Conservation (phyloP, 139 green algal genomes). For the Picochlorum costavermella region DNA sequence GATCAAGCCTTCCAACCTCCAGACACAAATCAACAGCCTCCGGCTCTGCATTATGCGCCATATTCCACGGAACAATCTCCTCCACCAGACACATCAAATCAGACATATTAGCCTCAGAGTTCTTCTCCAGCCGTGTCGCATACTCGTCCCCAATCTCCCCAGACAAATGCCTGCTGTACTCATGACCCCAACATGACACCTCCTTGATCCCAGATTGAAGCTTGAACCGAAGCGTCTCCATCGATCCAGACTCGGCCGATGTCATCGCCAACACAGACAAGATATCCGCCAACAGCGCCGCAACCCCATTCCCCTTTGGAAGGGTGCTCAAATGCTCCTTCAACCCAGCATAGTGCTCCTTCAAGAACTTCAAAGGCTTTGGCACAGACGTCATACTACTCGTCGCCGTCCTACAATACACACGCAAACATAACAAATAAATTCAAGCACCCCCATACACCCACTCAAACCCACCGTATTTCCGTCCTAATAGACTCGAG, state of each 20-base stretch:
- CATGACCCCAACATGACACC: conserved; percentile 84
- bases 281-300: conserved; percentile 76
- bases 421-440: not conserved
- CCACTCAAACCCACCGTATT: conserved; percentile 19
- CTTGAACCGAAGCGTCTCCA: conserved; percentile 78
- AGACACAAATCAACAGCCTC: conserved; percentile 97
- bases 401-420: conserved; percentile 51
- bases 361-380: conserved; percentile 98
- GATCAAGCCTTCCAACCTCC: conserved; percentile 84
- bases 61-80: conserved; percentile 94
- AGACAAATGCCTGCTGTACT: conserved; percentile 92
- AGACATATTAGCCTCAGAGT: conserved; percentile 6
- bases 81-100: conserved; percentile 84
- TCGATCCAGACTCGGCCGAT: conserved; percentile 51
- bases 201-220: conserved; percentile 39
- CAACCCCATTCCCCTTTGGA: conserved; percentile 28
- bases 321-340: conserved; percentile 56
- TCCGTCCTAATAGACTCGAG: conserved; percentile 59
- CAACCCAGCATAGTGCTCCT: conserved; percentile 71
- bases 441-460: not conserved
- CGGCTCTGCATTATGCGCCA: conserved; percentile 95
- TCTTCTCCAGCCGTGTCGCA: conserved; percentile 10
- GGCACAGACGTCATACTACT: conserved; percentile 96
- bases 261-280: conserved; percentile 94
- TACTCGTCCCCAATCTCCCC: conserved; percentile 44